Base-by-base conservation (phyloP, 2,329 filamentous ascomycete genomes). In the Penicillium carneum region DNA sequence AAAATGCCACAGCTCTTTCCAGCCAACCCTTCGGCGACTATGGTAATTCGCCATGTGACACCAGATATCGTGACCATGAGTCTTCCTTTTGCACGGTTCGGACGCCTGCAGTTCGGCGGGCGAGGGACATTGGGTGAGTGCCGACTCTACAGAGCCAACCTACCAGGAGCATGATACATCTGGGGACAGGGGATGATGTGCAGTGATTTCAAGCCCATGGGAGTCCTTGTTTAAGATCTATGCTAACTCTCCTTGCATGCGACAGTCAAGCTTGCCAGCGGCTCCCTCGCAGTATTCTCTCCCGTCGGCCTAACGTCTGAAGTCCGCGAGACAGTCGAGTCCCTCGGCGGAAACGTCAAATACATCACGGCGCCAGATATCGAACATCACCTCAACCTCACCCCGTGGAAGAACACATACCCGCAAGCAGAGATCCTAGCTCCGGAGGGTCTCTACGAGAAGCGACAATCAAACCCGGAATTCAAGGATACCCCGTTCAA, bases 341-440 rank as follows among this genome's bases (percentile, higher is more conserved):
- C 81, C 36, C 81, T 92, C 59, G 88, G 88, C 63, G 88, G 88
- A 51, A 84, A 87, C 43, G 87, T 97, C 53, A 86, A 85, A 68
- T 98, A 98, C 83, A 88, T 99, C 67, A 83, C 94, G 29, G 94
- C 95, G 0, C 87, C 90, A 1, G 95, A 99, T 76, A 84, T 91
- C 54, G 93, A 99, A 81, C 95, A 99, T 79, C 95, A 99, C 84
- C 92, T 99, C 75, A 96, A 95, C 82, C 76, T 99, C 56, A 89
- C 90, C 0, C 84, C 91, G 50, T 99, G 95, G 94, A 87, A 90
- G 71, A 81, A 85, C 50, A 90, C 87, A 29, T 98, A 87, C 75
- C 93, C 94, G 0, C 77, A 84, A 43, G 93, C 94, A 34, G 88
- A 89, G 70, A 84, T 99, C 49, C 86, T 98, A 70, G 94, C 88